These are phyloP conservation scores for Starmerella floricola DNA, from an alignment of 805 yeast genomes.

Conservation along the genomic window DNA sequence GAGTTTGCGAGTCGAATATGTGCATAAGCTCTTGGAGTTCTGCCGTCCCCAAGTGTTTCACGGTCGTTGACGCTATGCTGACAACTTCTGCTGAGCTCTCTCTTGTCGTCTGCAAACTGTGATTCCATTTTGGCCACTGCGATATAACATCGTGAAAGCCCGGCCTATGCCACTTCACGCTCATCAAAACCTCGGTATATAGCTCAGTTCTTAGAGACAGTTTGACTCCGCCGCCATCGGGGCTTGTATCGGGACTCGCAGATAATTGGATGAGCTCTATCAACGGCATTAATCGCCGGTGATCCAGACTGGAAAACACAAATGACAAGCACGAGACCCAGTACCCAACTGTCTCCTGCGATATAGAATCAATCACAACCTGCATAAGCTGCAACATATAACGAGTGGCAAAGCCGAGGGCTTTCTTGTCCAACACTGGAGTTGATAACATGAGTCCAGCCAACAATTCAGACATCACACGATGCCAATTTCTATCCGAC, in stretches of 20 bases:
- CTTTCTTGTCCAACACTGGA: slow-evolving; percentile 1
- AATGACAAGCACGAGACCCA: slow-evolving; percentile 74
- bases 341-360: slow-evolving; percentile 58
- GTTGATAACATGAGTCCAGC: slow-evolving; percentile 14
- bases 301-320: slow-evolving; percentile 45
- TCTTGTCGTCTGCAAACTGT: slow-evolving; percentile 13
- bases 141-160: not conserved
- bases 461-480: slow-evolving; percentile 54
- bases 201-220: slow-evolving; percentile 9
- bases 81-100: slow-evolving; percentile 13
- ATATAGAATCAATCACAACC: slow-evolving; percentile 45
- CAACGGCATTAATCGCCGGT: slow-evolving; percentile 40
- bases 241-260: slow-evolving; percentile 6
- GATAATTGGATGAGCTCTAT: not conserved
- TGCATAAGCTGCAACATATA: slow-evolving; percentile 12
- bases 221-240: slow-evolving; percentile 14
- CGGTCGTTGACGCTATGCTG: slow-evolving; percentile 4
- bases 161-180: slow-evolving; percentile 6
- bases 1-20: slow-evolving; percentile 4
- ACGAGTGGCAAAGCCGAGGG: not conserved
- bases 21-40: not conserved
- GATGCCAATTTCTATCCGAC: slow-evolving; percentile 65
- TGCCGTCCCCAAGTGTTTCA: not conserved
- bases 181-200: slow-evolving; percentile 9
- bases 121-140: slow-evolving; percentile 14